Base-by-base conservation (phyloP, 129 eudicot genomes). In the Scalesia atractyloides region DNA sequence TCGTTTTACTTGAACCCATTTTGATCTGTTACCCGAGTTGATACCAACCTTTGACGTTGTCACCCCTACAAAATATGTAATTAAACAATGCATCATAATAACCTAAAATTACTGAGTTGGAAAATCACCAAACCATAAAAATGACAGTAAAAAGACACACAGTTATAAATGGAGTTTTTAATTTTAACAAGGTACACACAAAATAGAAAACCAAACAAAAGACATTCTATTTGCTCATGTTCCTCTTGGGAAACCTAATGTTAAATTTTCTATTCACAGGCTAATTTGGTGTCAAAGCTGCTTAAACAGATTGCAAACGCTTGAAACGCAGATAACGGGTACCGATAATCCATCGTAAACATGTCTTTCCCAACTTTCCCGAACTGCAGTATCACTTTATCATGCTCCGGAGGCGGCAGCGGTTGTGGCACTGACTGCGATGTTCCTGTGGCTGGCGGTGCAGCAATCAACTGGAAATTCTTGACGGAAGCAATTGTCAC, bases 401-500 rank as follows among this genome's bases (percentile, higher is more conserved):
- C 95, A 9, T 88, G 90, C 20, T 88, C 95, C 4, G 97, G 82
- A 9, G 86, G 76, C 1, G 52, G 75, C 22, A 80, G 69, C 4
- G 73, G 77, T 9, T 72, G 82, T 67, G 60, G 83, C 11, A 76
- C 43, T 14, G 84, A 79, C 72, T 77, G 85, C 15, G 87, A 79
- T 5, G 81, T 34, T 52, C 80, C 75, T 9, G 76, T 46, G 8
- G 76, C 77, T 19, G 84, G 75, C 2, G 54, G 80, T 79, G 91
- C 81, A 2, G 97, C 97, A 15, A 91, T 86, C 79, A 91, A 54
- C 81, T 91, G 97, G 22, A 91, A 91, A 50, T 87, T 87, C 86
- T 91, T 91, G 18, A 87, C 97, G n/a, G 97, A 91, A 3, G 97
- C 97, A 11, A 91, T 89, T 2, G 97, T 91, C 75, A 91, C 95